Percentiles rank a stretch among this genome's conserved stretches.
Evolutionary conservation across 495 filamentous ascomycete species (phyloP).

Genomic region (Xylaria cubensis): DNA sequence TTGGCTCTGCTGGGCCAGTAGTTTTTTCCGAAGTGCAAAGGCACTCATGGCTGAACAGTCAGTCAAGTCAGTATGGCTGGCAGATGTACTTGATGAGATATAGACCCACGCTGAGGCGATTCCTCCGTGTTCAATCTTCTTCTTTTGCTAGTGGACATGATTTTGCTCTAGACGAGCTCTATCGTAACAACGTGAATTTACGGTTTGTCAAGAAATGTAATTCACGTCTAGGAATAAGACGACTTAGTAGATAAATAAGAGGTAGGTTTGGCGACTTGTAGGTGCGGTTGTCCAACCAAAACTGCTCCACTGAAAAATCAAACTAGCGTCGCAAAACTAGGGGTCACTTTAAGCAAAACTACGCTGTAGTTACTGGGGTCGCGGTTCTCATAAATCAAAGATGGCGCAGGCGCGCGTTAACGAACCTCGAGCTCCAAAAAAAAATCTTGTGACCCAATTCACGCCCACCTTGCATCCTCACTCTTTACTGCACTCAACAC

Average conservation of each 20-base stretch:
- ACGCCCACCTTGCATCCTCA: background rate
- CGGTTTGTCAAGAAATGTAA: background rate
- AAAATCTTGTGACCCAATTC: conserved; percentile 18
- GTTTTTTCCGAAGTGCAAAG: conserved; percentile 55
- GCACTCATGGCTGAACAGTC: conserved; percentile 52
- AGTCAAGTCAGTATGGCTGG: background rate
- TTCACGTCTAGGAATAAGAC: background rate
- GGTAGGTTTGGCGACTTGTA: background rate
- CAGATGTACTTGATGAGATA: background rate
- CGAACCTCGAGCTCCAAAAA: conserved; percentile 23
- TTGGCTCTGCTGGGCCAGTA: conserved; percentile 37
- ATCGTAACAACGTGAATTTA: background rate
- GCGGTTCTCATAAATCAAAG: conserved; percentile 4
- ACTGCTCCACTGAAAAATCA: conserved; percentile 1
- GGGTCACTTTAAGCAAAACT: no score
- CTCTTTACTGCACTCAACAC: background rate
- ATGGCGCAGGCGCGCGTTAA: conserved; percentile 38
- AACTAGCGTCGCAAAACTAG: conserved; percentile 11
- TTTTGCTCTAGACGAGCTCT: conserved; percentile 3
- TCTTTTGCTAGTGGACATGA: conserved; percentile 52
- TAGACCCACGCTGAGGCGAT: conserved; percentile 40
- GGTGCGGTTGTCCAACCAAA: background rate
- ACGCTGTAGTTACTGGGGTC: background rate
- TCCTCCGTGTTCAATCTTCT: conserved; percentile 48
- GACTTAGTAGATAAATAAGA: no score